These are phyloP conservation scores for Ophiostoma novo-ulmi DNA, from an alignment of 2,329 filamentous ascomycete genomes.

Conservation along the genomic window DNA sequence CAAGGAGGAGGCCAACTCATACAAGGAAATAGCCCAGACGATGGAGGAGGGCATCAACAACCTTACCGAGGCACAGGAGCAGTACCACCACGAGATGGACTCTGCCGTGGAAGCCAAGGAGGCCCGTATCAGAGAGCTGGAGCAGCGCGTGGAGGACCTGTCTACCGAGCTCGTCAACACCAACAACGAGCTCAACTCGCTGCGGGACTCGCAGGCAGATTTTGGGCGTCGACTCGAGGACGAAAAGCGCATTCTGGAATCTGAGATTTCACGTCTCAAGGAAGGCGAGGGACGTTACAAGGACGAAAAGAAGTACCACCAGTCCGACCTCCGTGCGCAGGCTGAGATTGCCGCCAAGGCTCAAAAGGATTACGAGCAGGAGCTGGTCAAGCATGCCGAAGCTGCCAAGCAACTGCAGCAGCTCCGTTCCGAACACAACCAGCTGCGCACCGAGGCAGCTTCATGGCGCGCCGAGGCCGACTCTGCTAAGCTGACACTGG, in stretches of 20 bases:
- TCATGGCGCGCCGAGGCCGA: slow-evolving; percentile 76
- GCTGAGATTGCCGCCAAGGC: slow-evolving; percentile 89
- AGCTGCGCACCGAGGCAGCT: slow-evolving; percentile 72
- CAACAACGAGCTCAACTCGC: slow-evolving; percentile 72
- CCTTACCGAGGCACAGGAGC: slow-evolving; percentile 72
- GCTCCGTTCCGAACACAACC: slow-evolving; percentile 73
- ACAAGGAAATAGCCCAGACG: slow-evolving; percentile 79
- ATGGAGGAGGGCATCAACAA: slow-evolving; percentile 83
- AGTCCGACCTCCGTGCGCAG: slow-evolving; percentile 87
- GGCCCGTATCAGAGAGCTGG: slow-evolving; percentile 69
- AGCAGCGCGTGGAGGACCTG: slow-evolving; percentile 78
- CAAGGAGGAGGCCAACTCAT: slow-evolving; percentile 76
- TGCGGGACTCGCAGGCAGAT: slow-evolving; percentile 78
- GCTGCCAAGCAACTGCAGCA: slow-evolving; percentile 80
- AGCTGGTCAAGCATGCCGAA: slow-evolving; percentile 90
- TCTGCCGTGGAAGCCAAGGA: slow-evolving; percentile 70
- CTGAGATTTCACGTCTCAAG: slow-evolving; percentile 74
- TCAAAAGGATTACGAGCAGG: slow-evolving; percentile 91
- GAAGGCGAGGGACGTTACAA: slow-evolving; percentile 76
- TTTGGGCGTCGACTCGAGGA: slow-evolving; percentile 66
- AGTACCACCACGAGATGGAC: slow-evolving; percentile 85
- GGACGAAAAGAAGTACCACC: slow-evolving; percentile 76
- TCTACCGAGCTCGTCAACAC: slow-evolving; percentile 73
- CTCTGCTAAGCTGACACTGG: slow-evolving; percentile 71
- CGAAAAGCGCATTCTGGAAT: slow-evolving; percentile 72